A percentile compares a stretch with the other conserved stretches of the same genome.
phyloP scores from a whole-genome alignment of 257 asterid species.

The Solanum pinnatisectum region DNA sequence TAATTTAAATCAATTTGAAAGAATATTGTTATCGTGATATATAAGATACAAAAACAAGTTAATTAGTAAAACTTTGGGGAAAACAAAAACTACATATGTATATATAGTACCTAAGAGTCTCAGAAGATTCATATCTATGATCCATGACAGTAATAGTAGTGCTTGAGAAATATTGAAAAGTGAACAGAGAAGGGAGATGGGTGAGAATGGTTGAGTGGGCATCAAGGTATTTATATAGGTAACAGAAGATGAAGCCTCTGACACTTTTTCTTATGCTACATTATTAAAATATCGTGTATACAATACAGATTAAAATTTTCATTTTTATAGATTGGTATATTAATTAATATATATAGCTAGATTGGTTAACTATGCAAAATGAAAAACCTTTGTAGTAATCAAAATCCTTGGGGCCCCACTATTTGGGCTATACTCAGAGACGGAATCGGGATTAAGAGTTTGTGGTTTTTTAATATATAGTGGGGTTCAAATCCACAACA shows the following conservation, averaged over 20 bases:
- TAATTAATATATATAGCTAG: background rate
- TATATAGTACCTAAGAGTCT: conserved; percentile 29
- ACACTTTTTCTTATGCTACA: background rate
- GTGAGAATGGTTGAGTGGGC: conserved; percentile 5
- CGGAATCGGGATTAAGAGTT: background rate
- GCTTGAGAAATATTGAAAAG: background rate
- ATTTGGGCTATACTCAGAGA: background rate
- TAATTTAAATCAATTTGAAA: background rate
- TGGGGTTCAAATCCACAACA: background rate
- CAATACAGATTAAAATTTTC: background rate
- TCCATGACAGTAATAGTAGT: conserved; percentile 30
- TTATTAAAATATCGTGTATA: background rate
- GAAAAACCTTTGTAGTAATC: background rate
- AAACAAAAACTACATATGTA: background rate
- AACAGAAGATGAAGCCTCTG: background rate
- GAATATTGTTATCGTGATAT: background rate
- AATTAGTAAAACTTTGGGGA: background rate
- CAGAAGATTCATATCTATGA: conserved; percentile 41
- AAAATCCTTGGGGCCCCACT: background rate
- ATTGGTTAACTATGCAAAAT: background rate
- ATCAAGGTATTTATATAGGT: conserved; percentile 37
- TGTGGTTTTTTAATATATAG: too few relatives aligned
- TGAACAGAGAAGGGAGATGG: background rate
- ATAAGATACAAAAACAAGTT: background rate
- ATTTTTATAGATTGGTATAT: background rate